Evolutionary conservation across 495 filamentous ascomycete genomes (phyloP).

Genomic region (Aspergillus egyptiacus): DNA sequence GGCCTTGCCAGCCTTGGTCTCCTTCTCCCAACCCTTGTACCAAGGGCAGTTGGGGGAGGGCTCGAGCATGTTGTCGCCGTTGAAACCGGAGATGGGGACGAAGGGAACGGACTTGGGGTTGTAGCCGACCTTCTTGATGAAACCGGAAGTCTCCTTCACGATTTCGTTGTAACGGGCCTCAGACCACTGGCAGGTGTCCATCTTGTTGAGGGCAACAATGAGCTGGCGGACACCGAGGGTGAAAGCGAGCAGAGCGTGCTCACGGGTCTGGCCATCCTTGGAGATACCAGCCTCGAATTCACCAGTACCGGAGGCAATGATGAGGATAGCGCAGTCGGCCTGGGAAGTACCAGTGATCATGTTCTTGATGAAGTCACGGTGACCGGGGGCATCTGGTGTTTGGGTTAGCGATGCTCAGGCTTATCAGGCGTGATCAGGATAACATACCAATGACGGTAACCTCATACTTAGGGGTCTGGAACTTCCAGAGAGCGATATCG

Average conservation of each 20-base stretch:
- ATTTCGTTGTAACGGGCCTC: conserved; percentile 97
- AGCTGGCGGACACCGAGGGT: conserved; percentile 99
- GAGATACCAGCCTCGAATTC: conserved; percentile 99
- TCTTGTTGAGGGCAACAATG: conserved; percentile 99
- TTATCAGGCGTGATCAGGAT: no score
- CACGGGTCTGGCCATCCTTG: conserved; percentile 99
- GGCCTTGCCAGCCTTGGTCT: conserved; percentile 86
- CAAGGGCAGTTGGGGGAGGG: conserved; percentile 90
- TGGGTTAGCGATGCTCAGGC: conserved; percentile 9
- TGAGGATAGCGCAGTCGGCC: conserved; percentile 99
- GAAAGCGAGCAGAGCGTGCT: conserved; percentile 99
- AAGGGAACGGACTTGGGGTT: conserved; percentile 98
- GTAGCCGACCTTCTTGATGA: conserved; percentile 99
- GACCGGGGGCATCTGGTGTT: conserved; percentile 82
- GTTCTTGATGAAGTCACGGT: conserved; percentile 99
- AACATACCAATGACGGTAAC: conserved; percentile 94
- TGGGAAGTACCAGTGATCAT: conserved; percentile 99
- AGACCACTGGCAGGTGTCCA: conserved; percentile 99
- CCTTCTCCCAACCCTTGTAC: conserved; percentile 99
- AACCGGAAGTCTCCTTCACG: conserved; percentile 99
- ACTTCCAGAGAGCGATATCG: conserved; percentile 99
- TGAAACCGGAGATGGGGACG: conserved; percentile 99
- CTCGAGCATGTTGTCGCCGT: conserved; percentile 99
- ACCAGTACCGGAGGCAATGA: conserved; percentile 99
- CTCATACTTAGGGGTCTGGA: conserved; percentile 98